Conservation (phyloP, 116 monocot genomes). For the Cymodocea nodosa region DNA sequence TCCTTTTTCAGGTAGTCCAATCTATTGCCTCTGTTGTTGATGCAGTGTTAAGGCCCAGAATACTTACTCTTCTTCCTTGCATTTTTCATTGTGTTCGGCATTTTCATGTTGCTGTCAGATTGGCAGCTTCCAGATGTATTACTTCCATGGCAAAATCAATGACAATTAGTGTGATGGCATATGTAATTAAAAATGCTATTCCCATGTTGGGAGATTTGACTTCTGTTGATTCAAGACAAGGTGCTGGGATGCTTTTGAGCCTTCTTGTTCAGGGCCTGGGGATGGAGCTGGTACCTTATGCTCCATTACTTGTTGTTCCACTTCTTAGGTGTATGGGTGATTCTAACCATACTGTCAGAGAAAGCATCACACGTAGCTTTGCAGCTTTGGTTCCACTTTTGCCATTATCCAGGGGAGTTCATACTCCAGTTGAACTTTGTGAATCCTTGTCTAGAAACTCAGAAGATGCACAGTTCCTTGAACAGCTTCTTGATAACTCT, state of each 20-base stretch:
- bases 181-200: constrained; percentile 72
- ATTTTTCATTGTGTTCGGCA: constrained; percentile 66
- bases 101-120: constrained; percentile 81
- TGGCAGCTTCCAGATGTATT: constrained; percentile 87
- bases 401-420: constrained; percentile 68
- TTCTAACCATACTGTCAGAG: constrained; percentile 63
- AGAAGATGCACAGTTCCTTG: constrained; percentile 84
- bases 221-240: constrained; percentile 77
- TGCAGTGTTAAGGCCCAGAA: constrained; percentile 34
- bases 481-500: constrained; percentile 96
- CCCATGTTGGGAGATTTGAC: constrained; percentile 67
- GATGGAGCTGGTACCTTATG: constrained; percentile 80
- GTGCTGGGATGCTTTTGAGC: constrained; percentile 86
- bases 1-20: constrained; percentile 47
- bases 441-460: constrained; percentile 53
- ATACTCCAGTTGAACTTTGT: constrained; percentile 48
- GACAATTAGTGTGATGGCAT: constrained; percentile 56
- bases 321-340: constrained; percentile 93
- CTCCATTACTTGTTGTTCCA: constrained; percentile 91
- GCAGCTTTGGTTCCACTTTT: constrained; percentile 91
- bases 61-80: constrained; percentile 80
- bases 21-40: constrained; percentile 62
- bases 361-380: constrained; percentile 93
- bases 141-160: constrained; percentile 88
- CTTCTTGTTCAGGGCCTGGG: constrained; percentile 84